Evolutionary conservation across 768 basidiomycete genomes (phyloP).

Genomic region (Lactarius hatsudake): DNA sequence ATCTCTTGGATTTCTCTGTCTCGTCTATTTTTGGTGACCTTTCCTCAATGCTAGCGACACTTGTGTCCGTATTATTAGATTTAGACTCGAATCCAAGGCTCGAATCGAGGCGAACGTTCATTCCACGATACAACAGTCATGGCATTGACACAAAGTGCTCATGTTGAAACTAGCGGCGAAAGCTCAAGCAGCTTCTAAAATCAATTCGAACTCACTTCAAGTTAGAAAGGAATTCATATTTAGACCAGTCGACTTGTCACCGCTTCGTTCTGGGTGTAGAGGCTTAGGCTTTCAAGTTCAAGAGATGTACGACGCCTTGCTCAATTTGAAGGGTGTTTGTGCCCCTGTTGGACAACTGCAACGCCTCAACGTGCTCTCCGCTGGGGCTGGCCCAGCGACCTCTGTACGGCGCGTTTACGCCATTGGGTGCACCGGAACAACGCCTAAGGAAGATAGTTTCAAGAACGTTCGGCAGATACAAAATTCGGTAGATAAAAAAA

Average conservation of each 20-base stretch:
- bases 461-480: not conserved
- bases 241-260: too few species aligned
- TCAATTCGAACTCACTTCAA: not conserved
- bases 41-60: too few species aligned
- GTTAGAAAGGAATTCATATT: too few species aligned
- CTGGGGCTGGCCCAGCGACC: not conserved
- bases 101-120: too few species aligned
- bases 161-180: too few species aligned
- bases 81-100: too few species aligned
- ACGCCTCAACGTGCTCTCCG: not conserved
- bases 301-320: not conserved
- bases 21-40: too few species aligned
- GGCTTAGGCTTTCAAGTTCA: not conserved
- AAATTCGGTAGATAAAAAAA: not conserved
- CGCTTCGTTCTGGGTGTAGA: too few species aligned
- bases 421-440: not conserved
- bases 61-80: too few species aligned
- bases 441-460: not conserved
- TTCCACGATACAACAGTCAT: too few species aligned
- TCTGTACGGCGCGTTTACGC: not conserved
- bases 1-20: too few species aligned
- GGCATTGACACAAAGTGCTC: too few species aligned
- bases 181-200: not conserved
- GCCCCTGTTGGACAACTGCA: not conserved
- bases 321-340: not conserved